Conservation (phyloP, 345 rosid genomes). For the Fremontodendron californicum region DNA sequence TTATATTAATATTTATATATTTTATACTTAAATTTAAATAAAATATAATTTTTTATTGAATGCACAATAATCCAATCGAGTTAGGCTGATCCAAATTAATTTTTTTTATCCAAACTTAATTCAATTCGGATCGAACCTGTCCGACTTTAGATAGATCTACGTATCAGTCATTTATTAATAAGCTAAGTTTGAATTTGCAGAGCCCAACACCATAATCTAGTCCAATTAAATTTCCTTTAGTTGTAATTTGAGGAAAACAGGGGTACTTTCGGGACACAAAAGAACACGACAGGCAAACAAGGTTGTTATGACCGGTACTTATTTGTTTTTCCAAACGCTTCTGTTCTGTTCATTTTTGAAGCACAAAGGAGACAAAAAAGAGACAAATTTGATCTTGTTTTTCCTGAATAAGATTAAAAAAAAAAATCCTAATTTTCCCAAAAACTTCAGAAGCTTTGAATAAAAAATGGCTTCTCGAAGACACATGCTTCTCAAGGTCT, state of each 20-base stretch:
- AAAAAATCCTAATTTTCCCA: not conserved
- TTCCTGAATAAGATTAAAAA: not conserved
- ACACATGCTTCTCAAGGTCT: constrained; percentile 61
- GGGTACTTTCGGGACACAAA: not conserved
- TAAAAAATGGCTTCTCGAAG: constrained; percentile 53
- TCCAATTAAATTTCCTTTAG: not conserved
- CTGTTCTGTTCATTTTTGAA: not conserved
- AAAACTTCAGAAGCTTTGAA: constrained; percentile 5
- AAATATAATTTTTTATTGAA: no score
- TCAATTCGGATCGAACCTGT: no score
- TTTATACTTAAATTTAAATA: no score
- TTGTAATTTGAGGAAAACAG: not conserved
- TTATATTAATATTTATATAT: no score
- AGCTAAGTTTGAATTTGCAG: no score
- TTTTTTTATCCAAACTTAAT: no score
- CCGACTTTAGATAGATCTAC: no score
- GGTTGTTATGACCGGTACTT: not conserved
- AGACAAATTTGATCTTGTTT: not conserved
- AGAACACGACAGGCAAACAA: not conserved
- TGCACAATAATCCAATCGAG: no score
- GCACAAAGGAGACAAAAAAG: not conserved
- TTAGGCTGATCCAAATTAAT: no score
- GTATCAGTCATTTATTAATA: no score
- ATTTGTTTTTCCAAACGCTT: not conserved
- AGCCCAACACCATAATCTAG: not conserved